phyloP scores from a whole-genome alignment of 148 eudicot species.

The Rhododendron vialii region DNA sequence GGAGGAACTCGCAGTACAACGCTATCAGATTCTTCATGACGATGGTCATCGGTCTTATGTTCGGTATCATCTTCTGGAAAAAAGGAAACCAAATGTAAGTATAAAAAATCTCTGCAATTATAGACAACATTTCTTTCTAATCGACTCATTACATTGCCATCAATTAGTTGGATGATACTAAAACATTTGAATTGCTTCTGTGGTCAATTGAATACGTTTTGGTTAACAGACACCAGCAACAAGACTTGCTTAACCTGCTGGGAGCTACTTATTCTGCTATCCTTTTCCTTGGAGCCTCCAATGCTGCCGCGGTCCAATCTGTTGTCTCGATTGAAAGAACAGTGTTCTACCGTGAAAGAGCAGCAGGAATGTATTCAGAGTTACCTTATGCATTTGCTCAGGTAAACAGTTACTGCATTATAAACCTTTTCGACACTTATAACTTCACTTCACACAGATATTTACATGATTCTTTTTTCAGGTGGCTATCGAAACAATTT shows the following conservation, averaged over 20 bases:
- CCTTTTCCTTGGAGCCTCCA: constrained; percentile 46
- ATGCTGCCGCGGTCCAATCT: constrained; percentile 34
- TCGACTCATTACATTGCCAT: neutral
- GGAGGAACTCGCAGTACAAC: constrained; percentile 50
- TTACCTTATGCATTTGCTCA: constrained; percentile 54
- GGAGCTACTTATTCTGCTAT: constrained; percentile 46
- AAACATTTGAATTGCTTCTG: neutral
- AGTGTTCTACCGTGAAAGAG: constrained; percentile 50
- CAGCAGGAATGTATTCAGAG: constrained; percentile 52
- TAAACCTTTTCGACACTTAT: neutral
- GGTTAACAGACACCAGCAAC: constrained; percentile 32
- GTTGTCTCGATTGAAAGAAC: constrained; percentile 47
- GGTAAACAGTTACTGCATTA: constrained; percentile 12
- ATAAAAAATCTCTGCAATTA: neutral
- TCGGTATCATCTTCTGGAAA: constrained; percentile 48
- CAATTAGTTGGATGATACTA: neutral
- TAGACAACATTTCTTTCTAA: neutral
- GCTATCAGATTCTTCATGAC: constrained; percentile 40
- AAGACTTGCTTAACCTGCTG: constrained; percentile 37
- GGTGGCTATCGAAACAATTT: constrained; percentile 33
- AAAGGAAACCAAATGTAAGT: constrained; percentile 38
- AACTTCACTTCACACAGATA: neutral
- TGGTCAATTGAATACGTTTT: neutral
- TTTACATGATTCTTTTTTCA: neutral
- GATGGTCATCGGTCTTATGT: constrained; percentile 33